Percentiles rank a stretch among this genome's conserved stretches.
phyloP scores from a whole-genome alignment of 345 rosid genomes.

The Kandelia obovata region DNA sequence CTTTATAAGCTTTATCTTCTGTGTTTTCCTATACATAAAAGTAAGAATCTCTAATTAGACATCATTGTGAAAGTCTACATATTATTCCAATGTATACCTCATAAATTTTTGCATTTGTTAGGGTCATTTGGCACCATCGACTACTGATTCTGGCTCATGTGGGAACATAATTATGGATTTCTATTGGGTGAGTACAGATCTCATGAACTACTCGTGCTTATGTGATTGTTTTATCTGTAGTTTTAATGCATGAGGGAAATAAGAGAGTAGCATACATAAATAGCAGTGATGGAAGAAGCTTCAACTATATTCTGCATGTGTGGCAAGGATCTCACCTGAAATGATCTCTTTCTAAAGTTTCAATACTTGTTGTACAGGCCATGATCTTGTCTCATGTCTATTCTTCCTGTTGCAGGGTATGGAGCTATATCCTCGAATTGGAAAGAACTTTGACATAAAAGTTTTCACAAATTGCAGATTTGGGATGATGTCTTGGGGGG shows the following conservation, averaged over 20 bases:
- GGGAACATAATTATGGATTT: conserved; percentile 90
- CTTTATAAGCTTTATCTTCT: conserved; percentile 86
- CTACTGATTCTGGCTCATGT: conserved; percentile 88
- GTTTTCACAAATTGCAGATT: conserved; percentile 98
- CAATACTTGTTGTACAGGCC: background rate
- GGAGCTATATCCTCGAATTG: conserved; percentile 98
- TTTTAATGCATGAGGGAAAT: background rate
- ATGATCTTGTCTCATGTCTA: conserved; percentile 17
- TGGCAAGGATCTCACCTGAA: background rate
- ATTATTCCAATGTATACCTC: conserved; percentile 21
- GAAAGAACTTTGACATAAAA: conserved; percentile 92
- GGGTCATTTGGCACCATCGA: conserved; percentile 95
- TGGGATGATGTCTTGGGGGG: conserved; percentile 99
- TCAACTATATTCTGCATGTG: background rate
- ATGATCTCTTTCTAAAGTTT: background rate
- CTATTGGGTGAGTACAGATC: conserved; percentile 74
- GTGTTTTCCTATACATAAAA: conserved; percentile 79
- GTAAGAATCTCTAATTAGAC: conserved; percentile 41
- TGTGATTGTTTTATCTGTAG: background rate
- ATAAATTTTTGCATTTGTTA: conserved; percentile 31
- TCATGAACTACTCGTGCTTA: conserved; percentile 1
- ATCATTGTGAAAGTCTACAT: conserved; percentile 8
- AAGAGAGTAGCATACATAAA: background rate
- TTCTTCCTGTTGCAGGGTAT: conserved; percentile 63
- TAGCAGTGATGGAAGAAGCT: background rate